Conservation (phyloP, 2,329 filamentous ascomycete species). For the Colletotrichum sp. region DNA sequence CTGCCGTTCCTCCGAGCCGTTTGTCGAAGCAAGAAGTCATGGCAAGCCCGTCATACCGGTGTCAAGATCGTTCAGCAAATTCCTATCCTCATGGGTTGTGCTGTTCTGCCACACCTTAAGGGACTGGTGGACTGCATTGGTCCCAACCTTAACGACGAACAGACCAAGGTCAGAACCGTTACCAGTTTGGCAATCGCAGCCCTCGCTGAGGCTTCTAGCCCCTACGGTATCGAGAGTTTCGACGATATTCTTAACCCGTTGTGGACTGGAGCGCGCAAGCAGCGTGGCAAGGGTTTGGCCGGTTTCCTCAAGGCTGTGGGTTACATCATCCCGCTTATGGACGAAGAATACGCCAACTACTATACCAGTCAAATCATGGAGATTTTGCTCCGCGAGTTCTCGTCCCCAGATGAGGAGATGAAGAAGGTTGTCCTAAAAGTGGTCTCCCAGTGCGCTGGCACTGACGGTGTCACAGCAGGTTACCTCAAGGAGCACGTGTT, state of each 20-base stretch:
- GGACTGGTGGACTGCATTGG: slow-evolving; percentile 96
- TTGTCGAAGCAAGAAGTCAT: slow-evolving; percentile 97
- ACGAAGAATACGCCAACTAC: slow-evolving; percentile 99
- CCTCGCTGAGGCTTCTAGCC: slow-evolving; percentile 93
- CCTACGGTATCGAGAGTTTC: slow-evolving; percentile 98
- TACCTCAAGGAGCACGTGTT: slow-evolving; percentile 96
- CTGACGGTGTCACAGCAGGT: slow-evolving; percentile 90
- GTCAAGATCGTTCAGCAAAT: slow-evolving; percentile 99
- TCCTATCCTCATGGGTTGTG: slow-evolving; percentile 97
- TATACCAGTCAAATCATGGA: slow-evolving; percentile 99
- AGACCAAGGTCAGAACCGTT: slow-evolving; percentile 96
- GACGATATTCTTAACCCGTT: slow-evolving; percentile 96
- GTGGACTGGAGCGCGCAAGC: slow-evolving; percentile 95
- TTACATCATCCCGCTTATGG: slow-evolving; percentile 98
- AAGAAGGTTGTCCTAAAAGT: slow-evolving; percentile 99
- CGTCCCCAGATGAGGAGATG: slow-evolving; percentile 98
- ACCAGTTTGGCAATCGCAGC: slow-evolving; percentile 95
- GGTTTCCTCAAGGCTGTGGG: slow-evolving; percentile 97
- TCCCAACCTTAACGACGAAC: slow-evolving; percentile 94
- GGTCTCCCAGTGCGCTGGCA: slow-evolving; percentile 92
- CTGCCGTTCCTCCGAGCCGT: slow-evolving; percentile 95
- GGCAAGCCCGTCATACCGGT: slow-evolving; percentile 96
- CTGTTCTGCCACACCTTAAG: slow-evolving; percentile 92
- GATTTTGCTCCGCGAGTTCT: slow-evolving; percentile 93
- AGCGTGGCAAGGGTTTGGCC: slow-evolving; percentile 93